Base-by-base conservation (phyloP, 306 rosid genomes). In the Arachis hypogaea region DNA sequence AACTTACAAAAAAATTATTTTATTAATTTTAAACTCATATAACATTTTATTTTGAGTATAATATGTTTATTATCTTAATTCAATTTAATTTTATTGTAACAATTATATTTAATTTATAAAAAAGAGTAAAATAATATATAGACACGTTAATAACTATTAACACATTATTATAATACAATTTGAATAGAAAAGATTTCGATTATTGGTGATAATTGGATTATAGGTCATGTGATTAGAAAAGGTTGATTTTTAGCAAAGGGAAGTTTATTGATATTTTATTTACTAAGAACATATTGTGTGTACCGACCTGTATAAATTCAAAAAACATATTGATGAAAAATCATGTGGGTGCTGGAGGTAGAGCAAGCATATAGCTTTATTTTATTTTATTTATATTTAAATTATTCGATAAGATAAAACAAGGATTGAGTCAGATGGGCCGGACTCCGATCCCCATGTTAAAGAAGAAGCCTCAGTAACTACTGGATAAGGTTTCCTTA, bases 361-460 rank as follows among this genome's bases (percentile, higher is more conserved):
- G 52, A 64, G 77, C 67, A 72, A 64, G 69, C 84, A 80, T 41
- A 69, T 61, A 46, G 28, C 70, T 55, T 76, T 51, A 59, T 57
- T 50, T 45, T 59, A 11, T 61, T 30, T 5, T 22, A 68, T 74
- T 73, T 72, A 18, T 79, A 43, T 33, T 33, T 33, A 33, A 33
- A 33, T 33, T 72, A 57, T 46, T 36, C 56, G 7, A 63, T 40
- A 66, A 36, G 82, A 74, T 76, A 72, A 74, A 73, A 81, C 78
- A 74, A 71, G 73, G 76, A 71, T 79, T 4, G 78, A 66, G 80
- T 66, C 64, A 44, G 75, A 52, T 73, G 77, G 82, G 66, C 64
- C 73, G 57, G 76, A 71, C 79, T 71, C 91, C 46, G 82, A 89
- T 89, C 90, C 96, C 97, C 10, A 89, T 5, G 78, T 72, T 75